Percentiles rank a stretch among this genome's conserved stretches.
Evolutionary conservation across 768 basidiomycete species (phyloP).

Genomic region (Boletellus emodensis): DNA sequence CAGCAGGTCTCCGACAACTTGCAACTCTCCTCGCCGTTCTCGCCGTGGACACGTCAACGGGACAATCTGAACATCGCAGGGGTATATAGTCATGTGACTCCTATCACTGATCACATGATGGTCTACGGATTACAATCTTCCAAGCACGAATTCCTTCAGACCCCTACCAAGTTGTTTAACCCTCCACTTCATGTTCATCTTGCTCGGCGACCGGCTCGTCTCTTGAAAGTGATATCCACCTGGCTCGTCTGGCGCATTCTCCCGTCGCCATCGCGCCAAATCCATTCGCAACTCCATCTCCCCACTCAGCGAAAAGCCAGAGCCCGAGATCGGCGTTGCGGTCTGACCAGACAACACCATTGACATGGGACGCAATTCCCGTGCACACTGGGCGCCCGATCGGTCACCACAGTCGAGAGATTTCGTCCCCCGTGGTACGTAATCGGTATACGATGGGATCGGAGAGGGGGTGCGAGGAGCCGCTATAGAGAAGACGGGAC

Average conservation of each 20-base stretch:
- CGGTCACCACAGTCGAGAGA: conserved; percentile 29
- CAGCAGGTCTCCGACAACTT: background rate
- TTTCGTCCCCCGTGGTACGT: conserved; percentile 29
- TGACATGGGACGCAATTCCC: conserved; percentile 27
- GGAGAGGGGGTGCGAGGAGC: conserved; percentile 27
- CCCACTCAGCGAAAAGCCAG: conserved; percentile 56
- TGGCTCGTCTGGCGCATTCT: conserved; percentile 29
- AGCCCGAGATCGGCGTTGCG: conserved; percentile 13
- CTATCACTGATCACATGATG: background rate
- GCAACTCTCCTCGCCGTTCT: background rate
- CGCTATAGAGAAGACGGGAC: conserved; percentile 27
- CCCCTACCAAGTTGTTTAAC: conserved; percentile 31
- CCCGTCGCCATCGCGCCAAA: conserved; percentile 37
- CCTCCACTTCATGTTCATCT: conserved; percentile 20
- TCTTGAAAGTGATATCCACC: conserved; percentile 31
- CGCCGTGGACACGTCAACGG: background rate
- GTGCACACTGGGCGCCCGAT: conserved; percentile 14
- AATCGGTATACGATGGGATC: conserved; percentile 20
- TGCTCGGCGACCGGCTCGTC: conserved; percentile 19
- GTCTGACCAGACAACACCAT: conserved; percentile 22
- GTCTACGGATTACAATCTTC: conserved; percentile 17
- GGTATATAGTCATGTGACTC: conserved; percentile 9
- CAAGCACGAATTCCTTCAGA: conserved; percentile 30
- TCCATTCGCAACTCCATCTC: conserved; percentile 59
- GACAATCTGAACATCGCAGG: conserved; percentile 3